A percentile compares a stretch with the other conserved stretches of the same genome.
Conservation (phyloP, 495 filamentous ascomycete genomes). For the Hamigera avellanea region DNA sequence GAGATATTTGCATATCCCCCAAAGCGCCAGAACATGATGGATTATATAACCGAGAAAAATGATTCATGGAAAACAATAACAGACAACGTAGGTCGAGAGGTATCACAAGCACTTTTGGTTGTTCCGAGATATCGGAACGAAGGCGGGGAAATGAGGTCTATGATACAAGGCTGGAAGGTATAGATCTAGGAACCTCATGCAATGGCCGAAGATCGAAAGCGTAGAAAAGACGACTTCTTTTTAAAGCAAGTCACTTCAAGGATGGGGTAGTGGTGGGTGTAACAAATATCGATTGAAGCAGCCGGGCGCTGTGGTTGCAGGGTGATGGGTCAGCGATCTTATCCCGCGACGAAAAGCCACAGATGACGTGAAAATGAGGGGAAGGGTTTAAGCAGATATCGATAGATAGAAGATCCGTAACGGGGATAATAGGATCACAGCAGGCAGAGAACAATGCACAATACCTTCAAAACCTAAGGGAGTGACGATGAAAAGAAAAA, state of each 20-base stretch:
- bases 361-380: not conserved
- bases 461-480: conserved; percentile 18
- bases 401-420: not conserved
- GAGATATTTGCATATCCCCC: conserved; percentile 97
- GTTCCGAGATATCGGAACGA: conserved; percentile 18
- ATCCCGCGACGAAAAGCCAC: not conserved
- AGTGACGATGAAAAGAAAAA: conserved; percentile 17
- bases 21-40: conserved; percentile 97
- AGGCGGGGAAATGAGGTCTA: conserved; percentile 8
- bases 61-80: conserved; percentile 28
- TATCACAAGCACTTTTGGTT: conserved; percentile 13
- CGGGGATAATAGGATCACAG: no score
- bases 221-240: not conserved
- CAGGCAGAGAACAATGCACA: not conserved
- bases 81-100: not conserved
- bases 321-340: conserved; percentile 16
- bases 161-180: conserved; percentile 16
- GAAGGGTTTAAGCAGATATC: not conserved
- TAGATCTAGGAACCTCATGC: not conserved
- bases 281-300: conserved; percentile 16
- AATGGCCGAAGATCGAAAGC: conserved; percentile 1
- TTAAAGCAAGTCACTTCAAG: conserved; percentile 3
- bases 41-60: conserved; percentile 28
- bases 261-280: conserved; percentile 1
- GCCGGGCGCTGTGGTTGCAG: conserved; percentile 19